These are phyloP conservation scores for Leccinum subfulvum DNA, from an alignment of 1,284 basidiomycete species.

Conservation along the genomic window DNA sequence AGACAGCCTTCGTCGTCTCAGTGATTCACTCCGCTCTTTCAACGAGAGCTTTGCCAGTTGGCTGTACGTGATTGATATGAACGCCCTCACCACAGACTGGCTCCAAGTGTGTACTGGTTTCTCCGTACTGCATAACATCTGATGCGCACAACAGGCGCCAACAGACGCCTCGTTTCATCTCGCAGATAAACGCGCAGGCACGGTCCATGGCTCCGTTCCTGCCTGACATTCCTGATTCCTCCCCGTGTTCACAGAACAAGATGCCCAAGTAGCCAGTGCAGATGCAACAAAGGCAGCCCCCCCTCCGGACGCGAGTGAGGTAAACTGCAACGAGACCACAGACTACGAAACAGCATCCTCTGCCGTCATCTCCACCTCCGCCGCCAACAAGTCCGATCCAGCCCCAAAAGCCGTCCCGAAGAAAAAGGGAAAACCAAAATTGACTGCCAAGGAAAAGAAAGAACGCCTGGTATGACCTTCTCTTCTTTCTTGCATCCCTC, in stretches of 20 bases:
- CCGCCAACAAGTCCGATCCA: slow-evolving; percentile 36
- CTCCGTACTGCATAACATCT: neutral
- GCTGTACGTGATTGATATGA: slow-evolving; percentile 92
- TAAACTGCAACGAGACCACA: slow-evolving; percentile 41
- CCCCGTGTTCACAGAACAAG: slow-evolving; percentile 38
- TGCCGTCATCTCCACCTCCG: slow-evolving; percentile 40
- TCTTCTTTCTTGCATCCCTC: neutral
- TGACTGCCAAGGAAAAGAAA: slow-evolving; percentile 80
- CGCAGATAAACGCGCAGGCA: slow-evolving; percentile 46
- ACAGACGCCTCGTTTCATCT: slow-evolving; percentile 59
- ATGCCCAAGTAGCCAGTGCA: slow-evolving; percentile 40
- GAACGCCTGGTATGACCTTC: slow-evolving; percentile 59
- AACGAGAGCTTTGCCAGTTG: slow-evolving; percentile 93
- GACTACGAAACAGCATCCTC: slow-evolving; percentile 29
- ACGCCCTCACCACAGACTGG: slow-evolving; percentile 91
- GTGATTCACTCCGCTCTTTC: slow-evolving; percentile 78
- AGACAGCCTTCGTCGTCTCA: slow-evolving; percentile 68
- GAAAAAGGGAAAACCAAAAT: slow-evolving; percentile 69
- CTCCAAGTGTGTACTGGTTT: slow-evolving; percentile 57
- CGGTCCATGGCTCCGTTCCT: neutral
- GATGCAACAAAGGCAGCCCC: slow-evolving; percentile 25
- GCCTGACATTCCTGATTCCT: neutral
- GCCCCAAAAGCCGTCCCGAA: slow-evolving; percentile 36
- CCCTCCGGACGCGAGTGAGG: slow-evolving; percentile 16
- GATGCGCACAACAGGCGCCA: slow-evolving; percentile 49